Evolutionary conservation across 139 green algal species (phyloP).

Genomic region (Gonium pectorale): DNA sequence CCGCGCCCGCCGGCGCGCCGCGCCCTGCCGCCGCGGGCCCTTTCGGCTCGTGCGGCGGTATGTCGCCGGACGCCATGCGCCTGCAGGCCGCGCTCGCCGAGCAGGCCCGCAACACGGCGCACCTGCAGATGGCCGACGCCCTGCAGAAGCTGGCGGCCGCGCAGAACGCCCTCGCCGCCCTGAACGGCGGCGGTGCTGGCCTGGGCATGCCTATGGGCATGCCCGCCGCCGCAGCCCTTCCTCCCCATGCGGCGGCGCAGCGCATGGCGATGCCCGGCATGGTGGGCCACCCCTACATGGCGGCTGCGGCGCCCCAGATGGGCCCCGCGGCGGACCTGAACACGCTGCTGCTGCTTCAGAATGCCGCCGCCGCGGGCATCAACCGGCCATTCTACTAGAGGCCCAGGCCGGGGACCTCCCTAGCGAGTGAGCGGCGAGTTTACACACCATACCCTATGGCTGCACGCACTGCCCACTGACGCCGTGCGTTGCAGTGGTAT

Average conservation of each 20-base stretch:
- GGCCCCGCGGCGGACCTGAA: constrained; percentile 1
- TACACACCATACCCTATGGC: too few species aligned
- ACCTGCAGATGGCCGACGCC: constrained; percentile 36
- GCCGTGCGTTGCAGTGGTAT: too few species aligned
- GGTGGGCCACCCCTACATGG: neutral
- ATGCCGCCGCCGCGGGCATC: neutral
- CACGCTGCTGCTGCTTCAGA: constrained; percentile 35
- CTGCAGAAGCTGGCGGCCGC: constrained; percentile 7
- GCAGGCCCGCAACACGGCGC: constrained; percentile 12
- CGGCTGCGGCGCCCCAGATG: neutral
- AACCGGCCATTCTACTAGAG: constrained; percentile 14
- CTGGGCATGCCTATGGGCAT: too few species aligned
- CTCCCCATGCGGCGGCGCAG: neutral
- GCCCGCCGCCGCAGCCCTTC: too few species aligned
- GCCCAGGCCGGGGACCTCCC: neutral
- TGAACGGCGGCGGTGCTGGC: constrained; percentile 1
- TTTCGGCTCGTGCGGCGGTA: constrained; percentile 14
- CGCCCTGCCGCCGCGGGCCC: neutral
- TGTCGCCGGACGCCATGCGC: neutral
- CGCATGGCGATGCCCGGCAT: neutral
- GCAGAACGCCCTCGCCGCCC: too few species aligned
- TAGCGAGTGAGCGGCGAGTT: too few species aligned
- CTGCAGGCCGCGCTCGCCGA: constrained; percentile 25
- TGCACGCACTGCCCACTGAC: too few species aligned
- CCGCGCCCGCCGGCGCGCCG: neutral